Conservation (phyloP, 169 alveolate genomes). For the Babesia caballi region DNA sequence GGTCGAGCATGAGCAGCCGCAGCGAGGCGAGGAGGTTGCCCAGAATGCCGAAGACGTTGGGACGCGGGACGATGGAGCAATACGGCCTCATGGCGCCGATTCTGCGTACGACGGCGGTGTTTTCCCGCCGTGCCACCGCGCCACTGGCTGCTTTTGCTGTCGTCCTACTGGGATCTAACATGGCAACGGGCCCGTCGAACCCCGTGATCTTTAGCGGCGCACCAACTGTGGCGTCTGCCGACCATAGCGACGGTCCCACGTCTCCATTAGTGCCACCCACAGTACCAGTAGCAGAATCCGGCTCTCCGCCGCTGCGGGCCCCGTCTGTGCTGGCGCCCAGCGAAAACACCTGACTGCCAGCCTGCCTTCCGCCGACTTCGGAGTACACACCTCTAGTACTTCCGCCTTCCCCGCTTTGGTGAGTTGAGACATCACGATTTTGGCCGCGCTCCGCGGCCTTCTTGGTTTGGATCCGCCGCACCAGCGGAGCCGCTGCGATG, state of each 20-base stretch:
- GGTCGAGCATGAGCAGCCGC: constrained; percentile 19
- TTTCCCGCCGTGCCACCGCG: not conserved
- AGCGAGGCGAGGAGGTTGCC: constrained; percentile 28
- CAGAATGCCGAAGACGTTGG: constrained; percentile 1
- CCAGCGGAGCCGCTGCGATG: not conserved
- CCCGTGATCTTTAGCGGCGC: not conserved
- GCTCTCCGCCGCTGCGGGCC: not conserved
- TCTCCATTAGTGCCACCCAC: not conserved
- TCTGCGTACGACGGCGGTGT: not conserved
- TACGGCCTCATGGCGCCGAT: not conserved
- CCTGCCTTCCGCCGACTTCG: not conserved
- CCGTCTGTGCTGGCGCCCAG: too few relatives aligned
- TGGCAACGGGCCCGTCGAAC: not conserved
- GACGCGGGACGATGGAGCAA: constrained; percentile 18
- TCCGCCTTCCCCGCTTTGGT: not conserved
- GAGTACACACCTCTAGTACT: not conserved
- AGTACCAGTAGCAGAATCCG: not conserved
- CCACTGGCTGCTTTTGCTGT: not conserved
- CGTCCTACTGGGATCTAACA: not conserved
- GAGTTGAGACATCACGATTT: not conserved
- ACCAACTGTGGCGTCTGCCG: not conserved
- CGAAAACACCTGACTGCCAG: too few relatives aligned
- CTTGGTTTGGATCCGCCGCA: not conserved
- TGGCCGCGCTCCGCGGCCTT: not conserved
- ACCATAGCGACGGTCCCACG: not conserved